A percentile compares a stretch with the other conserved stretches of the same genome.
phyloP scores from a whole-genome alignment of 345 rosid genomes.

The Hibiscus syriacus region DNA sequence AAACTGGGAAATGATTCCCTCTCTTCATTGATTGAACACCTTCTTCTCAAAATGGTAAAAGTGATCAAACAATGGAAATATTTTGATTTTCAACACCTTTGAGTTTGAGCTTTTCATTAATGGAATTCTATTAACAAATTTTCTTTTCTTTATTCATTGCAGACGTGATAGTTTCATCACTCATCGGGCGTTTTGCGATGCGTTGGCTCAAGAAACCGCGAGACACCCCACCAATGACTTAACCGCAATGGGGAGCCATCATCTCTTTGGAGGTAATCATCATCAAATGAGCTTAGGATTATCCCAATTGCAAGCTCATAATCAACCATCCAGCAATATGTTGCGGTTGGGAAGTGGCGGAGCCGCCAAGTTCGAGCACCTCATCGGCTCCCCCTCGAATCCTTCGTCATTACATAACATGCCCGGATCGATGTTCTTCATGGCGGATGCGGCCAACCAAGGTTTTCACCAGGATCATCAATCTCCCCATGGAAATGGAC shows the following conservation, averaged over 20 bases:
- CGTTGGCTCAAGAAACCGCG: constrained; percentile 66
- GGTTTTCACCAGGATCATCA: constrained; percentile 32
- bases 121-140: background rate
- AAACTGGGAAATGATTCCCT: constrained; percentile 21
- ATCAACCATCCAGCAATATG: constrained; percentile 29
- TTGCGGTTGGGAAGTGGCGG: too few relatives aligned
- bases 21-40: constrained; percentile 16
- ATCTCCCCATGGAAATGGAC: constrained; percentile 21
- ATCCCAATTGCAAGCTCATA: constrained; percentile 21
- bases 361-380: too few relatives aligned
- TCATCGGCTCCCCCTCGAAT: too few relatives aligned
- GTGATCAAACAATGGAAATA: too few relatives aligned
- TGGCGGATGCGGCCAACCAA: constrained; percentile 46
- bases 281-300: constrained; percentile 30
- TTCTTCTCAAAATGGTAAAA: too few relatives aligned
- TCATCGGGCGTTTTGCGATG: constrained; percentile 84
- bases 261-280: too few relatives aligned
- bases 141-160: constrained; percentile 8
- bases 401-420: too few relatives aligned
- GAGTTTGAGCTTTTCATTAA: too few relatives aligned
- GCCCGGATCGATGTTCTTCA: constrained; percentile 35
- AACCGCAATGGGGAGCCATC: constrained; percentile 37
- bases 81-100: too few relatives aligned
- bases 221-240: constrained; percentile 48
- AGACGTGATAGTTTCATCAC: constrained; percentile 91